Conservation (phyloP, 805 yeast species). For the Schizosaccharomyces octosporus region DNA sequence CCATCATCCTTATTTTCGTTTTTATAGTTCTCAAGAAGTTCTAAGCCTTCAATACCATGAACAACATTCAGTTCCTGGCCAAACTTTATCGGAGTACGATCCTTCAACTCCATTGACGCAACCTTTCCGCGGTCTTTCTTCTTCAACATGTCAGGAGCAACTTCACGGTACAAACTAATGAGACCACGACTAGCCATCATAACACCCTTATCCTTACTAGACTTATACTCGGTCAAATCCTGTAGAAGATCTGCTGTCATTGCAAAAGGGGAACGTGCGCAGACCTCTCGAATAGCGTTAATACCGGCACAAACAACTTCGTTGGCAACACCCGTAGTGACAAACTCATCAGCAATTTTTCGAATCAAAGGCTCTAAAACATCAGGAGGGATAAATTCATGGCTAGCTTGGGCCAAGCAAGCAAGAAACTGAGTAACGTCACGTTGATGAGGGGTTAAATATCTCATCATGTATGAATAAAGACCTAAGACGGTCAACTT, state of each 20-base stretch:
- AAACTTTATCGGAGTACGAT: slow-evolving; percentile 25
- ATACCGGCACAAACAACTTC: slow-evolving; percentile 97
- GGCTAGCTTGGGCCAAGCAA: slow-evolving; percentile 88
- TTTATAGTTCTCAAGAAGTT: slow-evolving; percentile 71
- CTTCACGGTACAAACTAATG: slow-evolving; percentile 67
- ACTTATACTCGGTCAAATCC: slow-evolving; percentile 72
- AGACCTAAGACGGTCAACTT: slow-evolving; percentile 74
- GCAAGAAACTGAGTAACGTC: slow-evolving; percentile 94
- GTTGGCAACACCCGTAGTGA: slow-evolving; percentile 91
- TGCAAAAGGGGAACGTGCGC: slow-evolving; percentile 82
- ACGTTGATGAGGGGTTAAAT: slow-evolving; percentile 76
- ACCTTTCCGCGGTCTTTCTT: slow-evolving; percentile 80
- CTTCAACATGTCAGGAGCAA: slow-evolving; percentile 85
- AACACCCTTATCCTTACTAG: slow-evolving; percentile 82
- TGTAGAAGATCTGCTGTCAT: slow-evolving; percentile 71
- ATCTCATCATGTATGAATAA: slow-evolving; percentile 70
- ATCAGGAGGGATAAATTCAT: slow-evolving; percentile 94
- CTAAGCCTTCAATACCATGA: slow-evolving; percentile 75
- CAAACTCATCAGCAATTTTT: slow-evolving; percentile 90
- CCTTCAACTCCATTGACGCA: slow-evolving; percentile 61
- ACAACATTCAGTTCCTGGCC: slow-evolving; percentile 47
- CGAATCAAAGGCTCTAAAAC: slow-evolving; percentile 54
- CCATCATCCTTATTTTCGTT: slow-evolving; percentile 25
- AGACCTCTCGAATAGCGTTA: slow-evolving; percentile 79
- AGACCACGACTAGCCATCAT: slow-evolving; percentile 81